Percentiles rank a stretch among this genome's conserved stretches.
phyloP scores from a whole-genome alignment of 768 basidiomycete genomes.

The Gyrodon lividus region DNA sequence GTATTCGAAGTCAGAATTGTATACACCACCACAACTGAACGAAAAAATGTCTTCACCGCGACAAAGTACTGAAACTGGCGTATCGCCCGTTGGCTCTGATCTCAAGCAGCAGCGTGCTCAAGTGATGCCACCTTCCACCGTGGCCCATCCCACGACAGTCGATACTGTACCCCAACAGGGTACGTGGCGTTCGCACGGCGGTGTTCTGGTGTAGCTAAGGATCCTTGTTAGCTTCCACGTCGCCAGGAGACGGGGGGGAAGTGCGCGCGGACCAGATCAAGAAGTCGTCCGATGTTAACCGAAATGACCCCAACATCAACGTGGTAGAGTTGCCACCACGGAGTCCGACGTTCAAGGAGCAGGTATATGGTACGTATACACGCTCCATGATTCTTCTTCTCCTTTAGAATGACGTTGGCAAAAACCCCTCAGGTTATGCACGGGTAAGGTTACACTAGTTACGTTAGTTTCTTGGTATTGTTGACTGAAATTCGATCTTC shows the following conservation, averaged over 20 bases:
- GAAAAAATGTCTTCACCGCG: slow-evolving; percentile 1
- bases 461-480: background rate
- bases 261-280: slow-evolving; percentile 31
- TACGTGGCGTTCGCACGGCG: slow-evolving; percentile 15
- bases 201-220: background rate
- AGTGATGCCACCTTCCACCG: slow-evolving; percentile 23
- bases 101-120: slow-evolving; percentile 4
- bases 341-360: slow-evolving; percentile 55
- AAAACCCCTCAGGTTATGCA: slow-evolving; percentile 36
- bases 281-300: slow-evolving; percentile 24
- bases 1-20: background rate
- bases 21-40: slow-evolving; percentile 3
- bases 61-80: background rate
- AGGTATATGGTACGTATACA: slow-evolving; percentile 47
- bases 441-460: slow-evolving; percentile 18
- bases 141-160: slow-evolving; percentile 25
- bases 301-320: slow-evolving; percentile 25
- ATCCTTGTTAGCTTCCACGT: slow-evolving; percentile 30
- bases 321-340: slow-evolving; percentile 25
- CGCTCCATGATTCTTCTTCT: background rate
- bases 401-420: too few species aligned
- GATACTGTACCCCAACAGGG: slow-evolving; percentile 39
- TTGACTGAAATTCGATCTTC: background rate
- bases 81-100: background rate
- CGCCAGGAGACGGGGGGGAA: slow-evolving; percentile 36